Conservation (phyloP, 768 basidiomycete species). For the Lactarius sp. region DNA sequence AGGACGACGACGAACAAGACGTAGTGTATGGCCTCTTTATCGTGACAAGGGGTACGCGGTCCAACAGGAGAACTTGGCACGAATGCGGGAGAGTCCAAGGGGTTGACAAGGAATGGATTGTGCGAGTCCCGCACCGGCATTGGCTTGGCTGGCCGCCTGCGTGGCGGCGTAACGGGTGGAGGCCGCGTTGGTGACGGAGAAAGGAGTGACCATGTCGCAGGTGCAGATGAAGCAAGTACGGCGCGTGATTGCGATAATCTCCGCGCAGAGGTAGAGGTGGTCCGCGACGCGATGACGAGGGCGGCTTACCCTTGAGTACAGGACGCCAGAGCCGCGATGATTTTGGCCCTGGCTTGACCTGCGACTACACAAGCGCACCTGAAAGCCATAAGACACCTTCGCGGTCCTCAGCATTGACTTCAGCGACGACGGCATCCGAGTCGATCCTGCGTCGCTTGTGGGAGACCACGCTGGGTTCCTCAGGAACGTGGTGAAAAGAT, state of each 20-base stretch:
- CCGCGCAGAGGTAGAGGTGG: slow-evolving; percentile 17
- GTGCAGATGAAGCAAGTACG: slow-evolving; percentile 12
- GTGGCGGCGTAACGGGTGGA: slow-evolving; percentile 22
- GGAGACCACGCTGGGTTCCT: background rate
- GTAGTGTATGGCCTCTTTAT: slow-evolving; percentile 20
- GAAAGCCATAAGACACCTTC: slow-evolving; percentile 26
- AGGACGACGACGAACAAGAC: slow-evolving; percentile 21
- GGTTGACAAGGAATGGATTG: slow-evolving; percentile 23
- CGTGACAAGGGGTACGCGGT: slow-evolving; percentile 16
- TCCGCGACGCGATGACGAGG: slow-evolving; percentile 18
- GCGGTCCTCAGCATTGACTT: slow-evolving; percentile 19
- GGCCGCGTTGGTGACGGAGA: slow-evolving; percentile 24
- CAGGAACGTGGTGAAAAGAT: background rate
- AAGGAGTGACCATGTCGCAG: slow-evolving; percentile 22
- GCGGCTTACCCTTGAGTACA: no score
- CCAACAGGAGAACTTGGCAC: slow-evolving; percentile 24
- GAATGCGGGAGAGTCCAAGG: slow-evolving; percentile 18
- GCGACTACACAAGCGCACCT: background rate
- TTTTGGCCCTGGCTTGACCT: slow-evolving; percentile 14
- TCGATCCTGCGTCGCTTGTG: slow-evolving; percentile 25
- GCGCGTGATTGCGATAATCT: slow-evolving; percentile 24
- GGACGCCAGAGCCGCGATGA: slow-evolving; percentile 13
- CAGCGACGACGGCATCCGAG: slow-evolving; percentile 23
- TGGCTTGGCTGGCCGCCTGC: slow-evolving; percentile 11
- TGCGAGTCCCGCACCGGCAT: slow-evolving; percentile 27